Conservation (phyloP, 768 basidiomycete species). For the Gautieria morchelliformis region DNA sequence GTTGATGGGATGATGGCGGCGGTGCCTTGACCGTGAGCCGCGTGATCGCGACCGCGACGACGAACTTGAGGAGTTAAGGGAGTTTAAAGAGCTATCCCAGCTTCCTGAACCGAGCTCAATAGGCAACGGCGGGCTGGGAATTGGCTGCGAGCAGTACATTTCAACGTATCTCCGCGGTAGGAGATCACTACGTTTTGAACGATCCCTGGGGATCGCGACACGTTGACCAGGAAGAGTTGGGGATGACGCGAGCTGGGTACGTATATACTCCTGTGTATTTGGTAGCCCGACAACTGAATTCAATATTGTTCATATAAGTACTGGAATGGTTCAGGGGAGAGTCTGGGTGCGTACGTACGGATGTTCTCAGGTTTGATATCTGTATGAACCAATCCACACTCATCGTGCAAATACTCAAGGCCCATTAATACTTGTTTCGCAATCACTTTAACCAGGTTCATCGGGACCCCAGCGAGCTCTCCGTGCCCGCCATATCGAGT, state of each 20-base stretch:
- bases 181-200: slow-evolving; percentile 39
- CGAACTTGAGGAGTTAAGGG: slow-evolving; percentile 17
- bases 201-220: slow-evolving; percentile 58
- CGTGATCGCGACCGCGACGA: slow-evolving; percentile 13
- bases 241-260: slow-evolving; percentile 54
- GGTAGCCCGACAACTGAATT: slow-evolving; percentile 68
- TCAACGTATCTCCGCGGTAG: slow-evolving; percentile 50
- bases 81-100: slow-evolving; percentile 16
- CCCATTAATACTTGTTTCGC: slow-evolving; percentile 82
- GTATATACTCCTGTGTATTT: slow-evolving; percentile 68
- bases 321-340: slow-evolving; percentile 12
- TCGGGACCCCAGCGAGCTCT: slow-evolving; percentile 49
- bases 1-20: slow-evolving; percentile 40
- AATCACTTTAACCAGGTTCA: slow-evolving; percentile 74
- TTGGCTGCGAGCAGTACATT: slow-evolving; percentile 75
- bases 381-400: slow-evolving; percentile 88
- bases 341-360: slow-evolving; percentile 65
- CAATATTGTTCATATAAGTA: slow-evolving; percentile 28
- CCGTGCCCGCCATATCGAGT: slow-evolving; percentile 32
- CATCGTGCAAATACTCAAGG: slow-evolving; percentile 85
- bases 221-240: slow-evolving; percentile 70
- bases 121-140: slow-evolving; percentile 47
- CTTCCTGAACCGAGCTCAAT: slow-evolving; percentile 41
- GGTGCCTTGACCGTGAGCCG: slow-evolving; percentile 7
- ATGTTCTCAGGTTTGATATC: slow-evolving; percentile 96